Conservation (phyloP, 345 rosid species). For the Moricandia moricandioides region DNA sequence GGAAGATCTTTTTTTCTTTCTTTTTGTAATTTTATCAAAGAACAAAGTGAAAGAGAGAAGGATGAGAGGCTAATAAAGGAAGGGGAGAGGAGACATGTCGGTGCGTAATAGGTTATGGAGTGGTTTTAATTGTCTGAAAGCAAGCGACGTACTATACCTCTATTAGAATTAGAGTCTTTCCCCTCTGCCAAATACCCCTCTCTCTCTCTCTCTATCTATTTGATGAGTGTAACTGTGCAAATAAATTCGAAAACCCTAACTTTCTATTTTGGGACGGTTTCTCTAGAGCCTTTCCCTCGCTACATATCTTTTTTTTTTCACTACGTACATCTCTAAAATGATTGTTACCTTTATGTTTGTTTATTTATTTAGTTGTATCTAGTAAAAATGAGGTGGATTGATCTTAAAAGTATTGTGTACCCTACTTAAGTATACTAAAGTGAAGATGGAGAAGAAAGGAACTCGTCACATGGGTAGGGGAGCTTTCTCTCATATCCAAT, state of each 20-base stretch:
- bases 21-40: neutral
- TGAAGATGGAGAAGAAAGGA: constrained; percentile 10
- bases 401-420: neutral
- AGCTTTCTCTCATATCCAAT: constrained; percentile 14
- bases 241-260: constrained; percentile 33
- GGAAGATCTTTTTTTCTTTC: constrained; percentile 14
- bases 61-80: constrained; percentile 28
- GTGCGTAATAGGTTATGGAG: constrained; percentile 45
- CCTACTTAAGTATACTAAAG: neutral
- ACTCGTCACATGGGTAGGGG: constrained; percentile 17
- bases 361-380: neutral
- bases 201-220: too few species aligned
- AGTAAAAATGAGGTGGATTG: neutral
- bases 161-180: constrained; percentile 30
- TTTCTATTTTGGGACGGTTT: constrained; percentile 38
- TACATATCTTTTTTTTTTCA: neutral
- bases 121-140: constrained; percentile 35
- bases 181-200: neutral
- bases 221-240: neutral
- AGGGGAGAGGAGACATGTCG: constrained; percentile 51
- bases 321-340: neutral
- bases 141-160: constrained; percentile 30
- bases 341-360: neutral
- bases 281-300: neutral
- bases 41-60: constrained; percentile 1